These are phyloP conservation scores for Fusarium sterilihyphosum DNA, from an alignment of 2,329 filamentous ascomycete species.

Conservation along the genomic window DNA sequence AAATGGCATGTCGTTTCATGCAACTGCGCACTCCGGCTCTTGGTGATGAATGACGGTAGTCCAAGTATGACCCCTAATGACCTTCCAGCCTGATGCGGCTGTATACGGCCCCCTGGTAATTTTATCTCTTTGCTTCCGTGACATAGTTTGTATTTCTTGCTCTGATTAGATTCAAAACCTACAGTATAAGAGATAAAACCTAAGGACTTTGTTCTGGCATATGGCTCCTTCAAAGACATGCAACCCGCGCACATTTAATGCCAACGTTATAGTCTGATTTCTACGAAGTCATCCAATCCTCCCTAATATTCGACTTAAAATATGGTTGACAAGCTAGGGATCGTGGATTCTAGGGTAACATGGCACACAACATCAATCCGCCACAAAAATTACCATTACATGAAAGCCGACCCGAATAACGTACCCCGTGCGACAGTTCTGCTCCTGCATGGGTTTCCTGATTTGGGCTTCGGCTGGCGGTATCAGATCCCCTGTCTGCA, in stretches of 20 bases:
- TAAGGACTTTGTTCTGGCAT: too few relatives aligned
- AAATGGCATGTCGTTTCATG: neutral
- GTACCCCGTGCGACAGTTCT: constrained; percentile 54
- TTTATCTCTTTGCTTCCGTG: neutral
- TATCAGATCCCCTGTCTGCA: constrained; percentile 80
- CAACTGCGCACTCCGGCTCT: neutral
- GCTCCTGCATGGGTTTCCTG: constrained; percentile 77
- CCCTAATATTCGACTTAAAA: neutral
- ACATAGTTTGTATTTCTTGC: neutral
- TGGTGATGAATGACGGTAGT: neutral
- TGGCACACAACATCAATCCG: neutral
- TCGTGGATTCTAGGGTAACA: neutral
- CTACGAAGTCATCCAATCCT: neutral
- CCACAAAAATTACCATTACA: constrained; percentile 66
- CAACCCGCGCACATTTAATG: neutral
- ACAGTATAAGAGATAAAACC: neutral
- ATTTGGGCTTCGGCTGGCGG: constrained; percentile 81
- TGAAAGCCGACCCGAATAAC: constrained; percentile 56
- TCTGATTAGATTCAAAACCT: neutral
- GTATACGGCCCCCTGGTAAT: neutral
- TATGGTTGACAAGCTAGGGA: neutral
- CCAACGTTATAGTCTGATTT: neutral
- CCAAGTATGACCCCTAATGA: neutral
- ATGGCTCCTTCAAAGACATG: neutral
- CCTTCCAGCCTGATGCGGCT: neutral